Evolutionary conservation across 1,284 basidiomycete genomes (phyloP).

Genomic region (Ceratobasidium sp.): DNA sequence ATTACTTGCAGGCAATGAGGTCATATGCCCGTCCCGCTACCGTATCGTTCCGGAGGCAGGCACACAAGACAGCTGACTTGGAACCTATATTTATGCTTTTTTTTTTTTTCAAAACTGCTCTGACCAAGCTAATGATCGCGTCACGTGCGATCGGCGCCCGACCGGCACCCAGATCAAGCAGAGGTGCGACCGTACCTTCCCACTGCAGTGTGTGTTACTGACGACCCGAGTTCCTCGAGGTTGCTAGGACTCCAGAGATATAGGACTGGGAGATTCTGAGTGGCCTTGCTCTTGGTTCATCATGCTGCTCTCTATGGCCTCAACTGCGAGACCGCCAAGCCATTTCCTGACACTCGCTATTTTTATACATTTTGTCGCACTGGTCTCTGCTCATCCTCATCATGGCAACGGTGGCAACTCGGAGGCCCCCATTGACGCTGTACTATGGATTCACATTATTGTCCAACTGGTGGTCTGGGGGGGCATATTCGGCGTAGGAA

Average conservation of each 20-base stretch:
- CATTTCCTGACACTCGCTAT: not conserved
- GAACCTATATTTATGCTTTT: no score
- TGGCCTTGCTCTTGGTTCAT: no score
- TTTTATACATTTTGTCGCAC: not conserved
- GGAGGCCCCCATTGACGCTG: constrained; percentile 72
- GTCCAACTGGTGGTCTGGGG: constrained; percentile 82
- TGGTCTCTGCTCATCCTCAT: constrained; percentile 28
- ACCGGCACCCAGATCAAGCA: not conserved
- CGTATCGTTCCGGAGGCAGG: no score
- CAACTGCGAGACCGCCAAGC: not conserved
- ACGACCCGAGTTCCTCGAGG: not conserved
- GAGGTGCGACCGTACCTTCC: not conserved
- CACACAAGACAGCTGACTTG: no score
- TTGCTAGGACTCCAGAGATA: not conserved
- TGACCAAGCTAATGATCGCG: no score
- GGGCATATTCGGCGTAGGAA: constrained; percentile 81
- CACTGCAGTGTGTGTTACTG: not conserved
- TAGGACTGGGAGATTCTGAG: no score
- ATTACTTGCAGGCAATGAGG: not conserved
- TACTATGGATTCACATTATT: constrained; percentile 81
- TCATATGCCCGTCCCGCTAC: not conserved
- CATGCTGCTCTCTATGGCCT: not conserved
- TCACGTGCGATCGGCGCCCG: no score
- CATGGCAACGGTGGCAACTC: constrained; percentile 55
- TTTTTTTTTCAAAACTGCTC: no score